Evolutionary conservation across 176 grass and related monocot species (phyloP).

Genomic region (bread wheat (Triticum aestivum)): IWGSC_CS_RefSeq_v2.1 NC_057794.1:578593865-578594364

Average conservation of each 20-base stretch:
- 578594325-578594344: not conserved
- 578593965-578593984: not conserved
- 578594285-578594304: not conserved
- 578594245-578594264: not conserved
- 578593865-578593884: constrained; percentile 72
- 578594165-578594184: not conserved
- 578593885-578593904: constrained; percentile 89
- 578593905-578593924: constrained; percentile 72
- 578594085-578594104: constrained; percentile 30
- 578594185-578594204: not conserved
- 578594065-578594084: constrained; percentile 69
- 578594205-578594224: not conserved
- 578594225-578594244: not conserved
- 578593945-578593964: constrained; percentile 21
- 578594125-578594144: not conserved
- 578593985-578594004: constrained; percentile 39
- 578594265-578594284: not conserved
- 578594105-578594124: not conserved
- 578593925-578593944: constrained; percentile 14
- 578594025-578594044: constrained; percentile 68
- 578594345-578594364: not conserved
- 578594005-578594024: constrained; percentile 92
- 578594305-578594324: not conserved
- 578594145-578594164: not conserved
- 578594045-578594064: constrained; percentile 45